A percentile compares a stretch with the other conserved stretches of the same genome.
Evolutionary conservation across 2,329 filamentous ascomycete species (phyloP).

Genomic region (Fonsecaea monophora): DNA sequence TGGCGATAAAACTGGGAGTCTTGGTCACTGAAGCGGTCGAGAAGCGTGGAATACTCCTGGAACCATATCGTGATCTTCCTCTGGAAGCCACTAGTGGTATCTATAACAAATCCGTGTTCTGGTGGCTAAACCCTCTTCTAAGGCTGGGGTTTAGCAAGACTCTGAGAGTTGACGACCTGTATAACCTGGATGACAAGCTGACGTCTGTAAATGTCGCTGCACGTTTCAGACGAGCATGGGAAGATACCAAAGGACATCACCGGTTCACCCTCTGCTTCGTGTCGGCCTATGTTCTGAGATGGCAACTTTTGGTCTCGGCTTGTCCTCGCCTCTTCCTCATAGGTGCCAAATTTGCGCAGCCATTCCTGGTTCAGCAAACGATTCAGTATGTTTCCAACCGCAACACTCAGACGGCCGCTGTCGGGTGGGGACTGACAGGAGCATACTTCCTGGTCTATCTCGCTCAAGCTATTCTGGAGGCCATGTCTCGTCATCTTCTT

Average conservation of each 20-base stretch:
- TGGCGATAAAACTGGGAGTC: conserved; percentile 54
- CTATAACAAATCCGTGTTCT: conserved; percentile 58
- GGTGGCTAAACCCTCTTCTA: conserved; percentile 63
- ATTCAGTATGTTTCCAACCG: conserved; percentile 45
- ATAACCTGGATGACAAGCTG: conserved; percentile 54
- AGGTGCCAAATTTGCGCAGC: conserved; percentile 43
- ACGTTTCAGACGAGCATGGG: conserved; percentile 50
- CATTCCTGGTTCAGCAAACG: conserved; percentile 47
- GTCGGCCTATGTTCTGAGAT: conserved; percentile 24
- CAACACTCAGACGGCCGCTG: conserved; percentile 43
- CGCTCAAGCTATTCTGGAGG: conserved; percentile 51
- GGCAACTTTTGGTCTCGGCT: conserved; percentile 31
- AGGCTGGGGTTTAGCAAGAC: conserved; percentile 55
- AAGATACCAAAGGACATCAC: conserved; percentile 43
- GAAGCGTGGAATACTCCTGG: conserved; percentile 52
- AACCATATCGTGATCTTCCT: conserved; percentile 51
- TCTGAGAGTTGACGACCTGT: conserved; percentile 55
- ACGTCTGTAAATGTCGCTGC: conserved; percentile 50
- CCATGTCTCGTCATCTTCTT: conserved; percentile 52
- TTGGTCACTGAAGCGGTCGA: conserved; percentile 54
- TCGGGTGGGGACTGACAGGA: conserved; percentile 54
- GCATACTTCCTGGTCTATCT: conserved; percentile 53
- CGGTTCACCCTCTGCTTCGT: conserved; percentile 26
- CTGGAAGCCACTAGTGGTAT: conserved; percentile 61
- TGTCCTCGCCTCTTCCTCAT: conserved; percentile 39